phyloP scores from a whole-genome alignment of 208 protist genomes.

The Leishmania mexicana region DNA sequence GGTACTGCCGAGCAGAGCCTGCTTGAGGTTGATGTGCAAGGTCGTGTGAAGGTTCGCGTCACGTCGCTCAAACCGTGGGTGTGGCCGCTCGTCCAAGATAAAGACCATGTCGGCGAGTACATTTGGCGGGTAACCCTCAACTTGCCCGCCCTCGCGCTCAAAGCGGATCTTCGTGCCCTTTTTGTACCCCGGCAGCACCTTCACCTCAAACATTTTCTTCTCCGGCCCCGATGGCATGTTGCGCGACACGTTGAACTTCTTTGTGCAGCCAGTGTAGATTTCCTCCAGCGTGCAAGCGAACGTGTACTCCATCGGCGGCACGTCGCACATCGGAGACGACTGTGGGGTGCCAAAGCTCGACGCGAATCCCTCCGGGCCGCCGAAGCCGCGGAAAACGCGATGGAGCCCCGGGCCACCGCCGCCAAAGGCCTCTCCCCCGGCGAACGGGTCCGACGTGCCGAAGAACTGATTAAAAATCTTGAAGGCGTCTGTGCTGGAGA shows the following conservation, averaged over 20 bases:
- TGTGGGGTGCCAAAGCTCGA: conserved; percentile 83
- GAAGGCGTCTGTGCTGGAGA: conserved; percentile 81
- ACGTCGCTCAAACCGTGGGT: conserved; percentile 89
- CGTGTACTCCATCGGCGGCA: conserved; percentile 89
- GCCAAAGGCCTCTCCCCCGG: conserved; percentile 83
- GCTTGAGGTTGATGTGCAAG: conserved; percentile 82
- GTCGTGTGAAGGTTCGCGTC: conserved; percentile 86
- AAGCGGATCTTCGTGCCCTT: conserved; percentile 97
- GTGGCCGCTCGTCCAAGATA: conserved; percentile 94
- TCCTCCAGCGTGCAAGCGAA: conserved; percentile 97
- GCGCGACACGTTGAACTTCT: conserved; percentile 93
- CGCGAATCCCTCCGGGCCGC: conserved; percentile 74
- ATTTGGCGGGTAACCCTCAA: conserved; percentile 87
- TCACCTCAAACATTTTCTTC: conserved; percentile 93
- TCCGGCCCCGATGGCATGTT: conserved; percentile 73
- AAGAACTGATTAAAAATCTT: conserved; percentile 89
- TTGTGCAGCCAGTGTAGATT: conserved; percentile 96
- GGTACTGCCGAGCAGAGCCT: conserved; percentile 82
- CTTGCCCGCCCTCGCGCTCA: conserved; percentile 79
- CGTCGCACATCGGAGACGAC: conserved; percentile 81
- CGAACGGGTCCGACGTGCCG: conserved; percentile 86
- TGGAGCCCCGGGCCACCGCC: conserved; percentile 81
- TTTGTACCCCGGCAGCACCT: conserved; percentile 96
- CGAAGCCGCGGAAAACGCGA: conserved; percentile 82
- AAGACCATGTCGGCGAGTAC: conserved; percentile 96